Conservation (phyloP, 2,329 filamentous ascomycete species). For the Arachnopeziza araneosa region DNA sequence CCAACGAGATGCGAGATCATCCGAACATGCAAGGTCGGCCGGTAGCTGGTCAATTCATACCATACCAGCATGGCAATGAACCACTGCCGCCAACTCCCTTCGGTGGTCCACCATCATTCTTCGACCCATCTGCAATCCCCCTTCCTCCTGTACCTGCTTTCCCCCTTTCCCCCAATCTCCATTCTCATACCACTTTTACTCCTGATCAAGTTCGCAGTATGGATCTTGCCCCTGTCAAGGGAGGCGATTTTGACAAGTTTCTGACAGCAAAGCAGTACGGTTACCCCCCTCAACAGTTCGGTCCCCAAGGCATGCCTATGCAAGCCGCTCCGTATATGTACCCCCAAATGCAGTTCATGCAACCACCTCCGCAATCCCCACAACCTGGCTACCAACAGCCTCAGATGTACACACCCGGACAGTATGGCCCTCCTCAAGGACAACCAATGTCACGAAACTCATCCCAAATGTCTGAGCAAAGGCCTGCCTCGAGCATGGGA, state of each 20-base stretch:
- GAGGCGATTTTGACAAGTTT: slow-evolving; percentile 61
- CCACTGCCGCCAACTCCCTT: slow-evolving; percentile 10
- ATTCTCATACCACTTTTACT: slow-evolving; percentile 26
- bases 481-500: slow-evolving; percentile 41
- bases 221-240: slow-evolving; percentile 61
- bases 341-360: slow-evolving; percentile 47
- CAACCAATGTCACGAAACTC: slow-evolving; percentile 76
- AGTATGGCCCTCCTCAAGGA: slow-evolving; percentile 41
- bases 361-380: slow-evolving; percentile 40
- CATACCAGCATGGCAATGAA: slow-evolving; percentile 10
- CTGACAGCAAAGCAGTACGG: slow-evolving; percentile 55
- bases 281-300: slow-evolving; percentile 48
- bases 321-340: slow-evolving; percentile 35
- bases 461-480: slow-evolving; percentile 67
- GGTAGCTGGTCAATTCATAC: slow-evolving; percentile 17
- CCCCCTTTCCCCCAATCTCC: slow-evolving; percentile 26
- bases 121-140: slow-evolving; percentile 17
- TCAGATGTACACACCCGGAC: slow-evolving; percentile 27
- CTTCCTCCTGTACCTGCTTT: slow-evolving; percentile 15
- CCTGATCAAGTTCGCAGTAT: slow-evolving; percentile 30
- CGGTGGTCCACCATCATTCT: slow-evolving; percentile 7
- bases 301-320: slow-evolving; percentile 39
- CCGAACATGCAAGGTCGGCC: background rate
- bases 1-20: slow-evolving; percentile 15
- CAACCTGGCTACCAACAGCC: slow-evolving; percentile 41